phyloP scores from a whole-genome alignment of 139 green algal species.

The Chlorella sp. region DNA sequence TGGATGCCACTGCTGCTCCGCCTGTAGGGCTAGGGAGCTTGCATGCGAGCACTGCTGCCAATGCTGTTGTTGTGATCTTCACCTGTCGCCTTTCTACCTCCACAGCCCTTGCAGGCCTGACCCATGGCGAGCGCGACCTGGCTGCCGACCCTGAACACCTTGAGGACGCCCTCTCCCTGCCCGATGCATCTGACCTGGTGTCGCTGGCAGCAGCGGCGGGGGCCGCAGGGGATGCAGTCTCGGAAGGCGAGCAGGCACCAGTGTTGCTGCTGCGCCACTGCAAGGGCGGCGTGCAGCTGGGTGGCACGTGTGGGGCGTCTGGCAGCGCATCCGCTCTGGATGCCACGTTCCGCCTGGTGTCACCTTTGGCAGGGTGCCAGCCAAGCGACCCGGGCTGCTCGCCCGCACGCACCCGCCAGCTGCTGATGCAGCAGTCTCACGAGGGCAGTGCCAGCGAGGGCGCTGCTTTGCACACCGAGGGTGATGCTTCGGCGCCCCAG shows the following conservation, averaged over 20 bases:
- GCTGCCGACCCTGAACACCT: conserved; percentile 8
- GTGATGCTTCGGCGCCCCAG: not conserved
- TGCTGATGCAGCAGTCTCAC: conserved; percentile 2
- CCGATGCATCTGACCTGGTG: not conserved
- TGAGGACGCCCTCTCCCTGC: conserved; percentile 1
- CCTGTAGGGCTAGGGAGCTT: too few relatives aligned
- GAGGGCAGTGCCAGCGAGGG: not conserved
- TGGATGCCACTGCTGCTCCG: too few relatives aligned
- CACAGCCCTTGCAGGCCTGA: conserved; percentile 34
- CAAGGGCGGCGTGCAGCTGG: not conserved
- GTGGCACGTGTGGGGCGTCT: not conserved
- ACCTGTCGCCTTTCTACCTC: not conserved
- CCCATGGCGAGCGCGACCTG: conserved; percentile 29
- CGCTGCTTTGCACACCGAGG: not conserved
- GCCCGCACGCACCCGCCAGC: not conserved
- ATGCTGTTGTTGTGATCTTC: too few relatives aligned
- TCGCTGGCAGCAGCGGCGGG: not conserved
- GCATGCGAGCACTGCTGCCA: too few relatives aligned
- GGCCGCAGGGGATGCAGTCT: not conserved
- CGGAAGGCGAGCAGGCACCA: not conserved
- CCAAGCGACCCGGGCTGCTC: not conserved
- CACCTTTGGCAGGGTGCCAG: not conserved
- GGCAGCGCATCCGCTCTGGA: conserved; percentile 11
- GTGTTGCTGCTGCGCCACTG: conserved; percentile 1
- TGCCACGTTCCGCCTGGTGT: conserved; percentile 42